Evolutionary conservation across 2,329 filamentous ascomycete genomes (phyloP).

Genomic region (Lasiodiplodia citricola): DNA sequence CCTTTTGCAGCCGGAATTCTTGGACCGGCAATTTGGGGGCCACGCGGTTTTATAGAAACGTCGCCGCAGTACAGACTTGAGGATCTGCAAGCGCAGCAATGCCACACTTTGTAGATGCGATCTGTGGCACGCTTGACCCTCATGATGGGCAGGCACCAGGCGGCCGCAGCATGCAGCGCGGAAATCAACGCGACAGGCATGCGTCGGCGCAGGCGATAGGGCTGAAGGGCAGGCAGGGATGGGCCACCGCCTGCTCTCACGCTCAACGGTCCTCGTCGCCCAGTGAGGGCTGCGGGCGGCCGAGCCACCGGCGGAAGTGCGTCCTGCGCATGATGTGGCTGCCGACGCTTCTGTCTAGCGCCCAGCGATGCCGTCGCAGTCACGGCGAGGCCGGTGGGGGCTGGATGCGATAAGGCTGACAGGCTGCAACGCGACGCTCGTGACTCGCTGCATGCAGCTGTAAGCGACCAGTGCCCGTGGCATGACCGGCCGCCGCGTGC

Average conservation of each 20-base stretch:
- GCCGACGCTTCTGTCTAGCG: neutral
- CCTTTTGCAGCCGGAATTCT: neutral
- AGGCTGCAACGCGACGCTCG: neutral
- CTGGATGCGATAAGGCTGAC: constrained; percentile 6
- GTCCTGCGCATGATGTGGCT: neutral
- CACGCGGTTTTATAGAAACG: constrained; percentile 10
- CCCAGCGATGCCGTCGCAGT: neutral
- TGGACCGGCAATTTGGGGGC: constrained; percentile 1
- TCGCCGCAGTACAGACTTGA: neutral
- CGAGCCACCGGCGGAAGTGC: neutral
- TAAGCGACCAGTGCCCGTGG: neutral
- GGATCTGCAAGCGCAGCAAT: constrained; percentile 2
- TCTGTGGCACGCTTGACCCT: constrained; percentile 1
- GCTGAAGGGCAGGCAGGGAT: constrained; percentile 3
- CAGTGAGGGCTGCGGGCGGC: neutral
- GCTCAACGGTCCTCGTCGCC: neutral
- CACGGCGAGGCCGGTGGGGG: constrained; percentile 12
- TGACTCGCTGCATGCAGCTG: neutral
- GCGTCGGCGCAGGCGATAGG: constrained; percentile 11
- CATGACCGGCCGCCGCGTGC: neutral
- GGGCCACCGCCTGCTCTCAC: constrained; percentile 4
- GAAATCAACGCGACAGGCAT: neutral
- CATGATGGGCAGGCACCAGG: constrained; percentile 9
- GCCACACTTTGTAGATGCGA: neutral
- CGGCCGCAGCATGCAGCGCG: neutral